phyloP scores from a whole-genome alignment of 768 basidiomycete genomes.

The Termitomyces sp. region DNA sequence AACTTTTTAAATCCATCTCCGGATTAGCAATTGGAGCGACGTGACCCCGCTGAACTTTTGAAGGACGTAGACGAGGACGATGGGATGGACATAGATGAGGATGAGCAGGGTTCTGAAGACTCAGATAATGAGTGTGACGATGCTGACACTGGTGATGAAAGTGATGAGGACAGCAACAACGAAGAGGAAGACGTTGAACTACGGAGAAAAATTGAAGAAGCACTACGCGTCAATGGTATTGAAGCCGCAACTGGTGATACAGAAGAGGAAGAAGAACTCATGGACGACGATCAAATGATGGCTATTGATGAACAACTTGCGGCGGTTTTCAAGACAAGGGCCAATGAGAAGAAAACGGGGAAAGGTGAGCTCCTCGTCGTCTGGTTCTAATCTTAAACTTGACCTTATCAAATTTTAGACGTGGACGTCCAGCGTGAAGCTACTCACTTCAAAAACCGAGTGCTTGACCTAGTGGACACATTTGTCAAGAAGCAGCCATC shows the following conservation, averaged over 20 bases:
- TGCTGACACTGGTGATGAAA: slow-evolving; percentile 25
- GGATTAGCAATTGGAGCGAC: slow-evolving; percentile 76
- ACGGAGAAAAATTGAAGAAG: slow-evolving; percentile 61
- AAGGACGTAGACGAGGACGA: slow-evolving; percentile 42
- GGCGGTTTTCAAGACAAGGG: slow-evolving; percentile 71
- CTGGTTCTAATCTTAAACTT: not conserved
- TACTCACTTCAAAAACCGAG: slow-evolving; percentile 93
- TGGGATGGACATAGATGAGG: slow-evolving; percentile 38
- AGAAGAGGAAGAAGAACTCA: slow-evolving; percentile 65
- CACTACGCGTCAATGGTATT: slow-evolving; percentile 52
- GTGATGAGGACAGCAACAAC: slow-evolving; percentile 31
- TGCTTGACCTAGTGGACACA: slow-evolving; percentile 89
- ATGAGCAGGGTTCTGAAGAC: slow-evolving; percentile 25
- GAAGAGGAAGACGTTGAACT: slow-evolving; percentile 57
- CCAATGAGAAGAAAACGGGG: slow-evolving; percentile 50
- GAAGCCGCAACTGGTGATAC: slow-evolving; percentile 50
- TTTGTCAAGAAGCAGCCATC: slow-evolving; percentile 74
- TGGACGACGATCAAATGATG: slow-evolving; percentile 99
- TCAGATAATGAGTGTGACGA: slow-evolving; percentile 29
- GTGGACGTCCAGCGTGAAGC: slow-evolving; percentile 79
- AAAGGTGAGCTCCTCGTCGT: slow-evolving; percentile 46
- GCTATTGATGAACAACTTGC: slow-evolving; percentile 90
- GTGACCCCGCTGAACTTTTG: slow-evolving; percentile 50
- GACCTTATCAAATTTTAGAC: slow-evolving; percentile 27
- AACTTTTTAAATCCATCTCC: not conserved